Base-by-base conservation (phyloP, 805 yeast species). In the Nematodospora valgi region DNA sequence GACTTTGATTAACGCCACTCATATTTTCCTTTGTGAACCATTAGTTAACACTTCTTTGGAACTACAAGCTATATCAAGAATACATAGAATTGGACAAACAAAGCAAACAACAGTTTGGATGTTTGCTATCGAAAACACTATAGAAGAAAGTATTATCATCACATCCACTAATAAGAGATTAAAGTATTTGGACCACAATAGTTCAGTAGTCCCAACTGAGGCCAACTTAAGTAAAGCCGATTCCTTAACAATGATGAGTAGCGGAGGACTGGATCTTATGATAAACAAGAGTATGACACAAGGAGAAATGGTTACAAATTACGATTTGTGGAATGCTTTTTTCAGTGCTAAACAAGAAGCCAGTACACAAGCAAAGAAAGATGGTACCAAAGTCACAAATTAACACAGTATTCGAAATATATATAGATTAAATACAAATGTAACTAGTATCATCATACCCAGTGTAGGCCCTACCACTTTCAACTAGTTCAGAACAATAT, bases 11-110 rank as follows among this genome's bases (percentile, higher is more conserved):
- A 91, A 91, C 63, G 98, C 98, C 0, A 83, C 85, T 2, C 96
- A 93, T 55, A 91, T 93, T 0, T 82, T 89, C 42, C 56, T 93
- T 4, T 85, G 97, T 56, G 98, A 93, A 59, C 98, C 98, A 1
- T 68, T 93, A 38, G 82, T 93, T 11, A 88, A 88, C 49, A 78
- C 89, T 1, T 82, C 95, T 2, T 68, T 88, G 31, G 98, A 93
- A 48, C 54, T 86, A 11, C 98, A 91, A 54, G 97, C 98, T 0
- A 83, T 89, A 35, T 86, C 94, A 32, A 73, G 98, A 43, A 79
- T 93, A 27, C 96, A 91, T 53, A 66, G 98, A 43, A 89, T 91
- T 52, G 98, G 98, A 0, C 98, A 93, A 57, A 72, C 70, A 3
- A 65, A 71, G 28, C 78, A 76, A 11, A 93, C 98, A 0, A 82